These are phyloP conservation scores for Aspergillus brunneoviolaceus DNA, from an alignment of 2,329 filamentous ascomycete genomes.

Conservation along the genomic window DNA sequence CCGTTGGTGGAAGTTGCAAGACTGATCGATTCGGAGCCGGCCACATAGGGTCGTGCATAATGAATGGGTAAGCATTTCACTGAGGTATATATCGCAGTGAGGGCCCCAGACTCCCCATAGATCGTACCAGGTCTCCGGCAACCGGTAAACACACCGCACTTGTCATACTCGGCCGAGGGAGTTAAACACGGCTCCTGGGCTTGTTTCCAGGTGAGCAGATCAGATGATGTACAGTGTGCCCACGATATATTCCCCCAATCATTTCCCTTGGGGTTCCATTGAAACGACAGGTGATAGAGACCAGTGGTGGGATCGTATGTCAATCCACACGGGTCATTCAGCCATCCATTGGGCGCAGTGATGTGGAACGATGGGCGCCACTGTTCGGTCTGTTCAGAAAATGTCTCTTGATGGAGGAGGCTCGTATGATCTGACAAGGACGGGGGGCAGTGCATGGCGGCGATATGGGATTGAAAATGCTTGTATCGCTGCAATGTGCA, in stretches of 20 bases:
- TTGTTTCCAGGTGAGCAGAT: slow-evolving; percentile 42
- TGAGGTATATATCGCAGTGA: slow-evolving; percentile 45
- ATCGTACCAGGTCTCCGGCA: slow-evolving; percentile 34
- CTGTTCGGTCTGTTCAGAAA: slow-evolving; percentile 3
- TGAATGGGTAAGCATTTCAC: slow-evolving; percentile 43
- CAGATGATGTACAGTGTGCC: slow-evolving; percentile 40
- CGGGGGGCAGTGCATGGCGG: background rate
- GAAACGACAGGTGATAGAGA: slow-evolving; percentile 44
- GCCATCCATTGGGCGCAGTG: slow-evolving; percentile 39
- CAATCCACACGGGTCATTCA: slow-evolving; percentile 47
- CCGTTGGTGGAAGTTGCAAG: slow-evolving; percentile 40
- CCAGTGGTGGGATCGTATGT: slow-evolving; percentile 41
- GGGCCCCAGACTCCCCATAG: slow-evolving; percentile 23
- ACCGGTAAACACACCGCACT: slow-evolving; percentile 45
- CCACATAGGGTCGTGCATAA: slow-evolving; percentile 39
- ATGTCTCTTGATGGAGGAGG: background rate
- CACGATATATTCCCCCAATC: slow-evolving; percentile 47
- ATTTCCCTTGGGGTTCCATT: slow-evolving; percentile 45
- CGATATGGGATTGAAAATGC: background rate
- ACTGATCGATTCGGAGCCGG: slow-evolving; percentile 39
- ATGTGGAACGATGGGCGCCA: slow-evolving; percentile 40
- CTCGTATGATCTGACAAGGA: background rate
- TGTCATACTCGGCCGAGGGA: slow-evolving; percentile 39
- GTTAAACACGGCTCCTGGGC: slow-evolving; percentile 29
- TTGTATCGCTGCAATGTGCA: no score